Conservation (phyloP, 2,329 filamentous ascomycete genomes). For the Xylariomycetidae sp. region DNA sequence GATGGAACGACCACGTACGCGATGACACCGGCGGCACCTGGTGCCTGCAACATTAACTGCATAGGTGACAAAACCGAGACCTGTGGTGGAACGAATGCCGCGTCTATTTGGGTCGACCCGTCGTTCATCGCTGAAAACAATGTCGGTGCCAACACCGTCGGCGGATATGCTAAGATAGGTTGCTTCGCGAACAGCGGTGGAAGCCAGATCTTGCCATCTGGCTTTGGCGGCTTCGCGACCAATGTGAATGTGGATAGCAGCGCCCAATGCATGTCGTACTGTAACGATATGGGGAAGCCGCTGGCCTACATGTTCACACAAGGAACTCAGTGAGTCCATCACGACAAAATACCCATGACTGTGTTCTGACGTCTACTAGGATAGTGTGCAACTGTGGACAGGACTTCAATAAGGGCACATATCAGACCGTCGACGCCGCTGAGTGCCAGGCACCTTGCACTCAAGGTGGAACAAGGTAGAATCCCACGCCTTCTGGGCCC, state of each 20-base stretch:
- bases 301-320: slow-evolving; percentile 11
- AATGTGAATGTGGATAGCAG: slow-evolving; percentile 1
- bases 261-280: slow-evolving; percentile 10
- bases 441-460: too few relatives aligned
- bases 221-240: not conserved
- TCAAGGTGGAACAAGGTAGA: too few relatives aligned
- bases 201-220: slow-evolving; percentile 12
- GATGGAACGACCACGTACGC: slow-evolving; percentile 6
- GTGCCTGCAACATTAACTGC: slow-evolving; percentile 11
- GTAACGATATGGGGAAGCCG: slow-evolving; percentile 11
- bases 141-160: not conserved
- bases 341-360: too few relatives aligned
- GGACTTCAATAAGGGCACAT: slow-evolving; percentile 5
- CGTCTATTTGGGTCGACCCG: slow-evolving; percentile 22
- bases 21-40: not conserved
- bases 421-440: too few relatives aligned
- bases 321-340: too few relatives aligned
- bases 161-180: slow-evolving; percentile 18
- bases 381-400: slow-evolving; percentile 9
- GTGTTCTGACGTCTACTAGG: too few relatives aligned
- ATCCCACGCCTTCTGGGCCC: too few relatives aligned
- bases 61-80: slow-evolving; percentile 19
- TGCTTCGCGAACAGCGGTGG: slow-evolving; percentile 23
- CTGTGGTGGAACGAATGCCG: slow-evolving; percentile 20
- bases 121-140: slow-evolving; percentile 16